A percentile compares a stretch with the other conserved stretches of the same genome.
Conservation (phyloP, 805 yeast genomes). For the Vanderwaltozyma verrucispora region DNA sequence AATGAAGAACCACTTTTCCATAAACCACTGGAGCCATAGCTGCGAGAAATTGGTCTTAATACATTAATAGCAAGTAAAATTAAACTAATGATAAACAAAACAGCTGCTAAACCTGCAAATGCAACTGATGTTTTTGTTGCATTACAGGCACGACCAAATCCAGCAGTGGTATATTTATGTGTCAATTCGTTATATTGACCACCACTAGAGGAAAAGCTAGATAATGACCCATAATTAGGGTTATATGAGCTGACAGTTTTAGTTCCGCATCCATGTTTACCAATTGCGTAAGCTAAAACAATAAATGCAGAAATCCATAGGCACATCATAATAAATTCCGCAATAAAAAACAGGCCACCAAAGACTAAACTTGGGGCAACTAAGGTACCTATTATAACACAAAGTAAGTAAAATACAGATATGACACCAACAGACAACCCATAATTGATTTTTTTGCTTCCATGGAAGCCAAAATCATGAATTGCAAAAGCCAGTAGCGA, state of each 20-base stretch:
- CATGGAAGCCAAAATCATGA: constrained; percentile 14
- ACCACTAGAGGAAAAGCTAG: constrained; percentile 3
- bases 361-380: constrained; percentile 13
- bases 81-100: constrained; percentile 20
- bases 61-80: constrained; percentile 22
- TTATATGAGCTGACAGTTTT: constrained; percentile 7
- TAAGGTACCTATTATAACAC: constrained; percentile 12
- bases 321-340: constrained; percentile 22
- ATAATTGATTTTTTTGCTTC: constrained; percentile 25
- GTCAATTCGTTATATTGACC: constrained; percentile 14
- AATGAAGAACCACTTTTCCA: constrained; percentile 13
- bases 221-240: constrained; percentile 9
- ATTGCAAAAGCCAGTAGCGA: constrained; percentile 23
- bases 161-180: constrained; percentile 8
- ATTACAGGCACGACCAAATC: constrained; percentile 16
- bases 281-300: constrained; percentile 25
- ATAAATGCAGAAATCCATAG: constrained; percentile 30
- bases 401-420: constrained; percentile 22
- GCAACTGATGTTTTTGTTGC: constrained; percentile 27
- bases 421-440: constrained; percentile 24
- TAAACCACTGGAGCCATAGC: constrained; percentile 16
- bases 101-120: constrained; percentile 23
- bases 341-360: constrained; percentile 19
- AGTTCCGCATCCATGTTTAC: constrained; percentile 21
- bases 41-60: constrained; percentile 16